These are phyloP conservation scores for Candida sp. DNA, from an alignment of 1,139 yeast species.

Conservation along the genomic window DNA sequence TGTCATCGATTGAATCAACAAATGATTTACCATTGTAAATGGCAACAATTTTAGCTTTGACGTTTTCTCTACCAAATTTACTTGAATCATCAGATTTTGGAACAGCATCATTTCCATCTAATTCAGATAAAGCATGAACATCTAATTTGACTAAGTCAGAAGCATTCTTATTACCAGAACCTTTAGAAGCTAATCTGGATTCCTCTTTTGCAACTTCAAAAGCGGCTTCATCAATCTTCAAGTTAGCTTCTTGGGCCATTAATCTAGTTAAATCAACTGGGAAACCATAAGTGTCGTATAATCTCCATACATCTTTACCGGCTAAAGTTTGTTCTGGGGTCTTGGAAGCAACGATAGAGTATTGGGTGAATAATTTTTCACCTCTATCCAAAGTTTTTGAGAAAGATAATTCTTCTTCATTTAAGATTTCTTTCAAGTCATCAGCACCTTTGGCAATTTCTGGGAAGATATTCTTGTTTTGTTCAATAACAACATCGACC, in stretches of 20 bases:
- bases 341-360: slow-evolving; percentile 78
- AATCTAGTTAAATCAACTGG: slow-evolving; percentile 96
- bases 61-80: slow-evolving; percentile 68
- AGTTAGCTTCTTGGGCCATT: slow-evolving; percentile 99
- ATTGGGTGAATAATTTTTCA: slow-evolving; percentile 92
- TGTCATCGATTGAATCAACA: slow-evolving; percentile 38
- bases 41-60: slow-evolving; percentile 63
- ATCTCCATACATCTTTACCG: slow-evolving; percentile 97
- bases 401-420: slow-evolving; percentile 94
- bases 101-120: slow-evolving; percentile 54
- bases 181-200: slow-evolving; percentile 94
- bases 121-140: slow-evolving; percentile 79
- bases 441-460: slow-evolving; percentile 72
- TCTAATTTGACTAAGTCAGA: slow-evolving; percentile 72
- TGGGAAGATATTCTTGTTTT: slow-evolving; percentile 87
- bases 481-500: slow-evolving; percentile 90
- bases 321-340: slow-evolving; percentile 73
- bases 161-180: slow-evolving; percentile 63
- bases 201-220: slow-evolving; percentile 87
- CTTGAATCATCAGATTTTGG: slow-evolving; percentile 79
- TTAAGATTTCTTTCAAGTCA: slow-evolving; percentile 83
- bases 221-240: slow-evolving; percentile 85
- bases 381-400: slow-evolving; percentile 97
- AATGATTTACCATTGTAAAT: slow-evolving; percentile 69
- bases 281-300: slow-evolving; percentile 99